phyloP scores from a whole-genome alignment of 192 early-diverging fungal genomes.

The Physocladia obscura region DNA sequence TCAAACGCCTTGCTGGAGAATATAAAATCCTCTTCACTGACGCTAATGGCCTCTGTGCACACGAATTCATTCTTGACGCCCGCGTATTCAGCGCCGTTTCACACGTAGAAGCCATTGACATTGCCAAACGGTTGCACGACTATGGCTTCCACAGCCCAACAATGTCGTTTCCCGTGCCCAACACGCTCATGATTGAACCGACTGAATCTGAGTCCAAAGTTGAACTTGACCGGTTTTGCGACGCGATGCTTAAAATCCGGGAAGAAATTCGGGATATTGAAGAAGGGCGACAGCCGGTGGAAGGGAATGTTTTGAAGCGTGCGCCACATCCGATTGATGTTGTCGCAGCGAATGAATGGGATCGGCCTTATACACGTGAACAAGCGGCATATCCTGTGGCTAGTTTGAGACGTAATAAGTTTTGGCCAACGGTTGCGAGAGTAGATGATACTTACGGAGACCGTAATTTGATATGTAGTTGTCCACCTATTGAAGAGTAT shows the following conservation, averaged over 20 bases:
- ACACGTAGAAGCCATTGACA: constrained; percentile 89
- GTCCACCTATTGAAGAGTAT: constrained; percentile 85
- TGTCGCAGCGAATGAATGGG: constrained; percentile 81
- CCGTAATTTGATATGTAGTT: constrained; percentile 89
- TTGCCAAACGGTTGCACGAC: constrained; percentile 98
- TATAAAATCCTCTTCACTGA: constrained; percentile 93
- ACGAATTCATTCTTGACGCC: constrained; percentile 98
- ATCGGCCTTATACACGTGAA: constrained; percentile 81
- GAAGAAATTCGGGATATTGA: constrained; percentile 86
- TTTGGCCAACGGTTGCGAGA: constrained; percentile 93
- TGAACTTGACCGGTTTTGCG: constrained; percentile 96
- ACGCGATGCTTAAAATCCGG: constrained; percentile 96
- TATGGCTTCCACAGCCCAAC: constrained; percentile 99
- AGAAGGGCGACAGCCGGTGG: constrained; percentile 79
- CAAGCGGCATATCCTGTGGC: constrained; percentile 89
- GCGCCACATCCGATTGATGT: constrained; percentile 84
- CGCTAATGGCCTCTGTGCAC: constrained; percentile 92
- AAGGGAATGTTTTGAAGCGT: constrained; percentile 83
- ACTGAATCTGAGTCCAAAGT: constrained; percentile 93
- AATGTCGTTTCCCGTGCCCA: constrained; percentile 98
- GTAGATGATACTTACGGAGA: constrained; percentile 95
- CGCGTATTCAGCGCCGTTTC: constrained; percentile 79
- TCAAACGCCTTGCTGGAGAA: constrained; percentile 81
- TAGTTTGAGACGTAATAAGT: constrained; percentile 83
- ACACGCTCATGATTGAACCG: constrained; percentile 99